phyloP scores from a whole-genome alignment of 306 rosid genomes.

The Inga leiocalycina region DNA sequence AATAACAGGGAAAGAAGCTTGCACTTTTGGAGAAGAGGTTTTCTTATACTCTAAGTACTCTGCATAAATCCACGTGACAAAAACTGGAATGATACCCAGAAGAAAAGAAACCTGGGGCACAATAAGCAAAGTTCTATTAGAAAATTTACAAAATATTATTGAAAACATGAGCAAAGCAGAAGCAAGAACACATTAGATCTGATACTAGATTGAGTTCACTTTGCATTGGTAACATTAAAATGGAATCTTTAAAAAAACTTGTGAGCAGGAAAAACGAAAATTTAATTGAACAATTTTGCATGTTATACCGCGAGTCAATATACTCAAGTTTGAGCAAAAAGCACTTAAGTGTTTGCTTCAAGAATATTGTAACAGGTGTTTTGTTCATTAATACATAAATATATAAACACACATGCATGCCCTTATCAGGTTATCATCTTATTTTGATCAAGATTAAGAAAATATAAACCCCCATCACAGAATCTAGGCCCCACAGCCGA shows the following conservation, averaged over 20 bases:
- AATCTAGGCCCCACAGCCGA: neutral
- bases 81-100: constrained; percentile 83
- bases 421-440: neutral
- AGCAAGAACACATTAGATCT: neutral
- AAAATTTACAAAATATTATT: neutral
- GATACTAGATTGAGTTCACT: neutral
- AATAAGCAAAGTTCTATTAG: constrained; percentile 41
- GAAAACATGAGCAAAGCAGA: neutral
- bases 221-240: neutral
- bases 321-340: constrained; percentile 12
- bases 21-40: constrained; percentile 75
- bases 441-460: constrained; percentile 4
- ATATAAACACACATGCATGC: neutral
- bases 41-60: constrained; percentile 87
- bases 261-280: constrained; percentile 1
- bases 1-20: constrained; percentile 40
- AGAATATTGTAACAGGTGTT: neutral
- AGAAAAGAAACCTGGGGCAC: constrained; percentile 79
- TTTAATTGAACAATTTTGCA: neutral
- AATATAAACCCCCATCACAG: neutral
- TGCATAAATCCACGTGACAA: constrained; percentile 90
- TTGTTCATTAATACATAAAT: neutral
- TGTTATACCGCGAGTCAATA: neutral
- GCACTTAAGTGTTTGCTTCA: neutral
- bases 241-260: neutral